Conservation (phyloP, 352 stramenopile genomes). For the Phytophthora lateralis region DNA sequence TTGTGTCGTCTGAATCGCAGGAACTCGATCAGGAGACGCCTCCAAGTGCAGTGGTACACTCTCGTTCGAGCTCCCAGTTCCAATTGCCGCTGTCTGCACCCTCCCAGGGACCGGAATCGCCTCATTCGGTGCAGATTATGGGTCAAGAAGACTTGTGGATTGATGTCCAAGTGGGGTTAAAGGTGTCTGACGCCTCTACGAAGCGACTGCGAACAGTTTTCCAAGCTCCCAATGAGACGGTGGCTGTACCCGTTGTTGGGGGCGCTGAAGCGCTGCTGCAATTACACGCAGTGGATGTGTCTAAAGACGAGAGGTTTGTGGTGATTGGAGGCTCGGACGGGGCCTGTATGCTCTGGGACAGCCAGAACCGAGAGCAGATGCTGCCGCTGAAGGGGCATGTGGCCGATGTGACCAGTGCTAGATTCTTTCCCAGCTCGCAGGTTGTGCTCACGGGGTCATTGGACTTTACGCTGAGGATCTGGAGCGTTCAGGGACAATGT, state of each 20-base stretch:
- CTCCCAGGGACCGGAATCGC: neutral
- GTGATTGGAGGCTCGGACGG: slow-evolving; percentile 65
- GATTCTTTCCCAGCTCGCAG: slow-evolving; percentile 76
- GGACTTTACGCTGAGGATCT: slow-evolving; percentile 79
- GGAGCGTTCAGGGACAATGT: slow-evolving; percentile 57
- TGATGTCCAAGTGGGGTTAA: slow-evolving; percentile 40
- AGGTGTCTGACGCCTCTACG: slow-evolving; percentile 7
- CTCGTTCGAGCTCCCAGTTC: slow-evolving; percentile 46
- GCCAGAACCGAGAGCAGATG: slow-evolving; percentile 32
- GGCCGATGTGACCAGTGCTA: slow-evolving; percentile 57
- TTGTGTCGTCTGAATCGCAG: slow-evolving; percentile 11
- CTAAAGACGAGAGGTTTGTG: slow-evolving; percentile 50
- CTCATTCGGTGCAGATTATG: slow-evolving; percentile 45
- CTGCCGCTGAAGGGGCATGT: slow-evolving; percentile 56
- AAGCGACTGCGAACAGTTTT: slow-evolving; percentile 48
- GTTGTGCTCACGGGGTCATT: slow-evolving; percentile 74
- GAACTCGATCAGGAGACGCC: slow-evolving; percentile 20
- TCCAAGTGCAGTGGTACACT: slow-evolving; percentile 16
- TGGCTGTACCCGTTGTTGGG: slow-evolving; percentile 32
- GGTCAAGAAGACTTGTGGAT: slow-evolving; percentile 50
- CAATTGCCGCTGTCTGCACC: slow-evolving; percentile 40
- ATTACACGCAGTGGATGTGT: slow-evolving; percentile 59
- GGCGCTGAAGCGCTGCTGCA: slow-evolving; percentile 26
- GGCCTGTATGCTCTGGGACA: slow-evolving; percentile 56
- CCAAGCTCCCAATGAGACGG: slow-evolving; percentile 48